Evolutionary conservation across 106 monocot species (phyloP), one percentile per base, ranked within the genome.

Genomic region (Narthecium ossifragum): DNA sequence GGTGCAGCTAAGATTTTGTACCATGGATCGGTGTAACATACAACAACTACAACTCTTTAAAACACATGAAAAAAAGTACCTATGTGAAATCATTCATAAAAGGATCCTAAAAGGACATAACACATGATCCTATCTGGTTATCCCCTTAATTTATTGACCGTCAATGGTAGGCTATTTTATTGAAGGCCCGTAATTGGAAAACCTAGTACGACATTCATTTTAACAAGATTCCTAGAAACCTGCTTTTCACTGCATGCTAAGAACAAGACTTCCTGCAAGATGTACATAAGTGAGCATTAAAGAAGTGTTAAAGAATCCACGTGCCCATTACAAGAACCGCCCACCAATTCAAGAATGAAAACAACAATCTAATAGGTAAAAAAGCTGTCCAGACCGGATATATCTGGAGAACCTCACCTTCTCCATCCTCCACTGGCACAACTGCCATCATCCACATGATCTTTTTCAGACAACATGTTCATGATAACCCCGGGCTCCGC

Each of bases 391-490:
- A 13, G 14, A 5, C 54, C 10, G 13, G 17, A 43, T 18, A 43
- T 43, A 54, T 39, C 30, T 11, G 13, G 10, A 51, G 31, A 30
- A 21, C 1, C 17, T 51, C 59, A 82, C 81, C 81, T 77, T 73
- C 73, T 77, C 72, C 72, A 77, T 39, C 63, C 63, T 13, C 82
- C 76, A 25, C 68, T 73, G 14, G 64, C 36, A 53, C 64, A 82
- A 34, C 53, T 55, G 9, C 60, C 68, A 57, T 77, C 82, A 10
- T 65, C 68, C 36, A 21, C 31, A 20, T 46, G 40, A 26, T 69
- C 63, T 12, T 63, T 76, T 34, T 55, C 52, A 2, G 59, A 57
- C 50, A 48, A 21, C 36, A 82, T 60, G 32, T 64, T 69, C 2
- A 65, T 54, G 6, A 68, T 28, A 20, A 64, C 57, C 2, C 47